phyloP scores from a whole-genome alignment of 31 red algal genomes.

The Asparagopsis taxiformis region DNA sequence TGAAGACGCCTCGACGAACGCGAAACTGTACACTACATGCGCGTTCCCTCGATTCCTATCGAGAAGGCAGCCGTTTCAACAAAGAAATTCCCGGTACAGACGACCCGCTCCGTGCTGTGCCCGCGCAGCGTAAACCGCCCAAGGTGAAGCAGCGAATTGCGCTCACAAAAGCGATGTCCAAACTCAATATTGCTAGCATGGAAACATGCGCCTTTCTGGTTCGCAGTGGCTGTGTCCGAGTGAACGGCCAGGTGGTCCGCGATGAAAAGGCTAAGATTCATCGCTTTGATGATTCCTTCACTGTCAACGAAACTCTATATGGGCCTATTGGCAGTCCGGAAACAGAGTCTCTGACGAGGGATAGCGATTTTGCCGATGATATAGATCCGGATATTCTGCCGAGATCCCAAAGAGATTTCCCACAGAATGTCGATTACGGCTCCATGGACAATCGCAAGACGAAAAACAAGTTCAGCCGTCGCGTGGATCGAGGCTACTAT shows the following conservation, averaged over 20 bases:
- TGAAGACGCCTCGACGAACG: not conserved
- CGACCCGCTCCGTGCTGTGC: not conserved
- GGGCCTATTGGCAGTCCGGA: conserved; percentile 1
- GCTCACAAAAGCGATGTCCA: not conserved
- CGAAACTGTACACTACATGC: not conserved
- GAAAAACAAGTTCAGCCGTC: not conserved
- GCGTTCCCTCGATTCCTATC: not conserved
- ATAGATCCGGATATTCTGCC: not conserved
- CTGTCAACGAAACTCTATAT: conserved; percentile 1
- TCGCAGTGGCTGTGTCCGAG: conserved; percentile 8
- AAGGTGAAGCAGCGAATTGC: not conserved
- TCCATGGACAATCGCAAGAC: not conserved
- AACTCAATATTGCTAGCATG: not conserved
- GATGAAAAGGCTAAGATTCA: not conserved
- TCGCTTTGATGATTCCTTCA: not conserved
- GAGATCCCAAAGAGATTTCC: not conserved
- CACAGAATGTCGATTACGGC: not conserved
- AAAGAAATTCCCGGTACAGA: not conserved
- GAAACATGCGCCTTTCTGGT: conserved; percentile 15
- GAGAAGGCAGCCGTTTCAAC: not conserved
- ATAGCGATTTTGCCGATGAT: not conserved
- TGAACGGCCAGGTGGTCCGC: conserved; percentile 9
- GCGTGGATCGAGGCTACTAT: not conserved
- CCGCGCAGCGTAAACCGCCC: not conserved
- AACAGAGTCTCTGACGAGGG: not conserved